Evolutionary conservation across 1,284 basidiomycete species (phyloP), one percentile per base, ranked within the genome.

Genomic region (Apiotrichum montevideense): DNA sequence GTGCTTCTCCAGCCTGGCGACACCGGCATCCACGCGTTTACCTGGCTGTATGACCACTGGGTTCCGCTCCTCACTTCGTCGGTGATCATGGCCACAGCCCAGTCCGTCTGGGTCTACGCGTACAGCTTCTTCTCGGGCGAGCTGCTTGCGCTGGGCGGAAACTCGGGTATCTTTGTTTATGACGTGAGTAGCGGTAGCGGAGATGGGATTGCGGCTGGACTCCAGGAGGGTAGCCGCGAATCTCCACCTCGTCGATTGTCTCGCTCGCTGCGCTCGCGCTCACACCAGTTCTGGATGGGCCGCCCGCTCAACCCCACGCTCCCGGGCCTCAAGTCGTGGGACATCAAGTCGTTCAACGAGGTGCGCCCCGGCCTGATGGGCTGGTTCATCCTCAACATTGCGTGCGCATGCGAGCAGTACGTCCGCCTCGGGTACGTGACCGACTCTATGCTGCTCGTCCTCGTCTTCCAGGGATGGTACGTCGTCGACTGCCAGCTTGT

Each of bases 291-390:
- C 81, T 98, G 86, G 80, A 94, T 98, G 65, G 96, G 96, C 34
- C 88, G 96, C 54, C 90, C 94, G 70, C 80, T 98, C 52, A 98
- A 98, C 78, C 95, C 96, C 0, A 85, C 85, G 2, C 61, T 69
- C 50, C 73, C 76, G 29, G 64, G 66, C 21, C 66, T 71, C 45
- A 75, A 80, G 35, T 84, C 82, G 11, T 88, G 98, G 59, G 96
- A 98, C 73, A 83, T 98, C 82, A 99, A 99, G 77, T 88, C 87
- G 0, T 98, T 98, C 84, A 98, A 92, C 70, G 93, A 97, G 69
- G 84, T 95, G 40, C 85, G 96, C 39, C 96, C 95, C 0, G 96
- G 95, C 11, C 83, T 99, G 55, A 96, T 98, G 63, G 84, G 97
- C 21, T 99, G 95, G 96, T 79, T 85, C 35, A 81, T 99, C 55